Evolutionary conservation across 441 rosid genomes (phyloP).

Genomic region (Bruguiera hainesii): DNA sequence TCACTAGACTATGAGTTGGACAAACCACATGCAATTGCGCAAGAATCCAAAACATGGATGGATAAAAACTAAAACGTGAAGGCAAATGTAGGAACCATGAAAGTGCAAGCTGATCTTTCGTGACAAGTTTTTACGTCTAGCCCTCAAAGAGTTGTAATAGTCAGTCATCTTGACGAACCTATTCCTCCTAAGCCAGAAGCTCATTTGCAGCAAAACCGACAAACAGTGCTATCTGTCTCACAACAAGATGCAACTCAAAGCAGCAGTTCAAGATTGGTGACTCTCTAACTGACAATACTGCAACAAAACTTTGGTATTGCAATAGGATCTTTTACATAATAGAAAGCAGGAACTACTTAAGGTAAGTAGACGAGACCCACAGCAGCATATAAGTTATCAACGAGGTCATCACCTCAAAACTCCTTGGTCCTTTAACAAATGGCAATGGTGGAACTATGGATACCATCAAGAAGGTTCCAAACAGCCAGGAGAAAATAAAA

Average conservation of each 20-base stretch:
- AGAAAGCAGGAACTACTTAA: slow-evolving; percentile 42
- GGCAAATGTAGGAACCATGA: neutral
- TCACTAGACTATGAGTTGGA: no score
- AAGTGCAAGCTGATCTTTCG: neutral
- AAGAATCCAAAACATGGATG: no score
- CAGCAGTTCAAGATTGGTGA: slow-evolving; percentile 16
- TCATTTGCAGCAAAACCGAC: neutral
- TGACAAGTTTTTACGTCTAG: slow-evolving; percentile 15
- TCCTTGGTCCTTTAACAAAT: slow-evolving; percentile 70
- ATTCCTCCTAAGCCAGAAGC: slow-evolving; percentile 6
- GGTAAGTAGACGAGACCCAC: slow-evolving; percentile 85
- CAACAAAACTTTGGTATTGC: slow-evolving; percentile 29
- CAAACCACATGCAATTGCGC: no score
- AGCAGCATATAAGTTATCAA: slow-evolving; percentile 76
- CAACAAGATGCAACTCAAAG: slow-evolving; percentile 5
- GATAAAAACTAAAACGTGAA: neutral
- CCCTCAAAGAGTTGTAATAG: slow-evolving; percentile 1
- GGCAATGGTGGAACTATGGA: slow-evolving; percentile 66
- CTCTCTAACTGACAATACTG: slow-evolving; percentile 19
- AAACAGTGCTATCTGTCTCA: slow-evolving; percentile 14
- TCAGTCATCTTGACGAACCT: slow-evolving; percentile 14
- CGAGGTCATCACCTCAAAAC: slow-evolving; percentile 84
- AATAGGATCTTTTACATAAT: neutral
- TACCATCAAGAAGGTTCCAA: slow-evolving; percentile 96
- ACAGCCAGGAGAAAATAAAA: slow-evolving; percentile 79